These are phyloP conservation scores for Raphanus raphanistrum DNA, from an alignment of 345 rosid genomes.

Conservation along the genomic window DNA sequence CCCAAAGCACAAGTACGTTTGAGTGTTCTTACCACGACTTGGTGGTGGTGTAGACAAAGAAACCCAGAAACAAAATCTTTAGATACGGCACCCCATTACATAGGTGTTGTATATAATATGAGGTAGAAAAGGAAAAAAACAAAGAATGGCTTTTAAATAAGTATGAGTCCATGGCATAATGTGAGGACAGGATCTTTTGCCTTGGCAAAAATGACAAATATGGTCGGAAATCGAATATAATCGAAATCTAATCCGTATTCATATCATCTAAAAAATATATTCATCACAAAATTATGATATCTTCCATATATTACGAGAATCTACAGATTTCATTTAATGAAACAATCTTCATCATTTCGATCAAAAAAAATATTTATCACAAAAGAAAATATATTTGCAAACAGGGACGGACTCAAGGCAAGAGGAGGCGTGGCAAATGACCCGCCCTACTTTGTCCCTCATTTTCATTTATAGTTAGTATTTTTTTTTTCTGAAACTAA, in stretches of 20 bases:
- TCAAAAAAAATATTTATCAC: not conserved
- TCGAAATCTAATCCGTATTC: conserved; percentile 47
- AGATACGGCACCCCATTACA: conserved; percentile 31
- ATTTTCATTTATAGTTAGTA: too few relatives aligned
- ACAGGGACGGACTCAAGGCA: too few relatives aligned
- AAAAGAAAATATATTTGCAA: not conserved
- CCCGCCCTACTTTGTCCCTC: too few relatives aligned
- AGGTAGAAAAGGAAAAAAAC: not conserved
- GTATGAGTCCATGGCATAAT: conserved; percentile 1
- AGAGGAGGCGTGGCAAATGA: too few relatives aligned
- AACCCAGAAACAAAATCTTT: conserved; percentile 4
- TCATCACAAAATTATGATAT: not conserved
- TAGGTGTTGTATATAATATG: not conserved
- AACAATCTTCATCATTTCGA: not conserved
- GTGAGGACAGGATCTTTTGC: conserved; percentile 28
- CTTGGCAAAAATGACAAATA: conserved; percentile 44
- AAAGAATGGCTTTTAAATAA: conserved; percentile 19
- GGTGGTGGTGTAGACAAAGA: not conserved
- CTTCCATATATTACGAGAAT: not conserved
- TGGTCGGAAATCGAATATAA: conserved; percentile 93
- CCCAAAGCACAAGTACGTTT: not conserved
- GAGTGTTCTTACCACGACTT: not conserved
- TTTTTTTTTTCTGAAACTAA: too few relatives aligned
- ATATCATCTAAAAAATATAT: not conserved
- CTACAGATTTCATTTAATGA: not conserved